A percentile compares a stretch with the other conserved stretches of the same genome.
These are phyloP conservation scores for Mycena maculata DNA, from an alignment of 768 basidiomycete genomes.

Conservation along the genomic window DNA sequence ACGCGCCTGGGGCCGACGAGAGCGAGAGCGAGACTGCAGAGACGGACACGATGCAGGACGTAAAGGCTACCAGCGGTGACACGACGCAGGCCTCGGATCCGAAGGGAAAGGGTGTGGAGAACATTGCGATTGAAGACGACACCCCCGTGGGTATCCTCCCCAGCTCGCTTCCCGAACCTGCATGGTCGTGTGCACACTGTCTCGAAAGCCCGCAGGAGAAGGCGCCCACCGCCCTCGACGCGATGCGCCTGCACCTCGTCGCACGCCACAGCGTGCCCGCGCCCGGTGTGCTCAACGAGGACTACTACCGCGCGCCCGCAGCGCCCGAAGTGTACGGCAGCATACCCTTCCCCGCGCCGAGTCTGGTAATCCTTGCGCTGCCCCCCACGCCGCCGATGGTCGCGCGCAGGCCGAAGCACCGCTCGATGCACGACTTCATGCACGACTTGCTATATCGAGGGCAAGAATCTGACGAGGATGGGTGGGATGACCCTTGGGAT, in stretches of 20 bases:
- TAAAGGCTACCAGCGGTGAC: background rate
- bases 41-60: background rate
- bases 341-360: constrained; percentile 10
- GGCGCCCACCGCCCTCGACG: constrained; percentile 40
- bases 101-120: no score
- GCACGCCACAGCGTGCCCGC: background rate
- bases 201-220: constrained; percentile 52
- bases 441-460: background rate
- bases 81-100: background rate
- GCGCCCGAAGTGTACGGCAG: constrained; percentile 30
- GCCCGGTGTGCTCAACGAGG: constrained; percentile 19
- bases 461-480: background rate
- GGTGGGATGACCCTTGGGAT: no score
- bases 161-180: constrained; percentile 10
- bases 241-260: constrained; percentile 47
- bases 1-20: background rate
- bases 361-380: background rate
- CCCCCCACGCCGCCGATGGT: background rate
- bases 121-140: no score
- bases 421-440: background rate
- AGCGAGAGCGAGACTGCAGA: no score
- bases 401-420: background rate
- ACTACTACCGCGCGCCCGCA: constrained; percentile 29
- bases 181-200: constrained; percentile 54
- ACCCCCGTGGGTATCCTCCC: constrained; percentile 9